Conservation (phyloP, 1,139 yeast genomes). For the Saccharomyces hybrid region DNA sequence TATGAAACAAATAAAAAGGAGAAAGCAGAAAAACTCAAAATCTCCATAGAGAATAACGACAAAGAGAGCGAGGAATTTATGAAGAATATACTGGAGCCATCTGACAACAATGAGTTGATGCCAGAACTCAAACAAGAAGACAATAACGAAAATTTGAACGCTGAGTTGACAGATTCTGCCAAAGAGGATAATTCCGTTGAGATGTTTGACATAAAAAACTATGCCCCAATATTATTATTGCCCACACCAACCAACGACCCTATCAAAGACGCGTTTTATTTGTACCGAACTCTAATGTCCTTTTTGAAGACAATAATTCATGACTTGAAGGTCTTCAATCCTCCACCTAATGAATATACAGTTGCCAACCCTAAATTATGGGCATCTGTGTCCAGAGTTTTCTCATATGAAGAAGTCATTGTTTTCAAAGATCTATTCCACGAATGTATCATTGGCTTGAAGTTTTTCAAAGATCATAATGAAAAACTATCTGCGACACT, state of each 20-base stretch:
- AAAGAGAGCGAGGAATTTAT: conserved; percentile 25
- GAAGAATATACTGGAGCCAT: conserved; percentile 10
- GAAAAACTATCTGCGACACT: conserved; percentile 24
- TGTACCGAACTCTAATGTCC: conserved; percentile 82
- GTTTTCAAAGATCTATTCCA: conserved; percentile 70
- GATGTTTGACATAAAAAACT: conserved; percentile 41
- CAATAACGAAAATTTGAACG: conserved; percentile 5
- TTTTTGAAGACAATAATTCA: conserved; percentile 85
- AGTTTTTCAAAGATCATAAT: conserved; percentile 58
- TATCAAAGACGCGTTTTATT: conserved; percentile 76
- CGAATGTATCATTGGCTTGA: conserved; percentile 76
- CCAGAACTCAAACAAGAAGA: conserved; percentile 15
- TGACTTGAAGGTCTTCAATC: conserved; percentile 84
- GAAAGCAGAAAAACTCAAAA: conserved; percentile 19
- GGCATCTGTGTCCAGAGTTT: conserved; percentile 82
- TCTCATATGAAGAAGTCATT: conserved; percentile 73
- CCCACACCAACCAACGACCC: conserved; percentile 50
- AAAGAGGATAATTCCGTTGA: conserved; percentile 36
- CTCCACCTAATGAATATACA: conserved; percentile 67
- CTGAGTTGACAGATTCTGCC: conserved; percentile 10
- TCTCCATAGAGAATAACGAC: conserved; percentile 19
- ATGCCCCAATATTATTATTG: conserved; percentile 42
- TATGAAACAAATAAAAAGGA: conserved; percentile 37
- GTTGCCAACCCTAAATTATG: conserved; percentile 62
- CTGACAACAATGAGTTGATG: conserved; percentile 15